Base-by-base conservation (phyloP, 345 rosid species). In the Anastatica hierochuntica region DNA sequence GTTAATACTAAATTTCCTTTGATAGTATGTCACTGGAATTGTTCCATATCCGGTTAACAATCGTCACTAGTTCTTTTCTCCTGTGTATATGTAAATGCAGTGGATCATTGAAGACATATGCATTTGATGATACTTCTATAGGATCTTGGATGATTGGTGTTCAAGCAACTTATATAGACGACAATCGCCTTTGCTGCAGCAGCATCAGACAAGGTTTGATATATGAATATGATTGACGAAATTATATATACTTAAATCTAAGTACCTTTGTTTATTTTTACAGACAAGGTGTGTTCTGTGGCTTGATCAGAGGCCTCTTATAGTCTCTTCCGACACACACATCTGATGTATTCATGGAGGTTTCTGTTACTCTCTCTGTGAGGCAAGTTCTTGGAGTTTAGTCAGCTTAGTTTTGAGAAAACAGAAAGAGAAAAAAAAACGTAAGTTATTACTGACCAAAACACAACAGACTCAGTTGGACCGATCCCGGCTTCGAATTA, bases 141-240 rank as follows among this genome's bases (percentile, higher is more conserved):
- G 98, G 98, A 42, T 92, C 98, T 49, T 92, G 97, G 98, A 83
- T 92, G 94, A 85, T 92, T 77, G 97, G 98, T 64, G 46, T 92
- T 38, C 81, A 77, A 41, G 85, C 94, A 53, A 81, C 95, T 29
- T 85, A 83, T 54, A 88, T 81, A 68, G 98, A 92, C 30, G 98
- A 92, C 66, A 83, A 77, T 63, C 83, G 81, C 37, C 76, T 92
- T 46, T 92, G 98, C 70, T 88, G 98, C 69, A 53, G 86, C 66
- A 81, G 95, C 73, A 73, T 74, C 29, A 79, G 78, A 67, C 97
- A 85, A 83, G 98, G 98, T 92, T 15, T 49, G 43, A 12, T 26
- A 10, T 4, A 1, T n/a, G 2, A 41, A 33, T 7, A 15, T 16
- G 19, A 43, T 13, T 43, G 62, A 70, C 60, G 42, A 33, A 18